Percentiles rank a stretch among this genome's conserved stretches.
phyloP scores from a whole-genome alignment of 208 protist genomes.

The Acanthamoeba royreba region DNA sequence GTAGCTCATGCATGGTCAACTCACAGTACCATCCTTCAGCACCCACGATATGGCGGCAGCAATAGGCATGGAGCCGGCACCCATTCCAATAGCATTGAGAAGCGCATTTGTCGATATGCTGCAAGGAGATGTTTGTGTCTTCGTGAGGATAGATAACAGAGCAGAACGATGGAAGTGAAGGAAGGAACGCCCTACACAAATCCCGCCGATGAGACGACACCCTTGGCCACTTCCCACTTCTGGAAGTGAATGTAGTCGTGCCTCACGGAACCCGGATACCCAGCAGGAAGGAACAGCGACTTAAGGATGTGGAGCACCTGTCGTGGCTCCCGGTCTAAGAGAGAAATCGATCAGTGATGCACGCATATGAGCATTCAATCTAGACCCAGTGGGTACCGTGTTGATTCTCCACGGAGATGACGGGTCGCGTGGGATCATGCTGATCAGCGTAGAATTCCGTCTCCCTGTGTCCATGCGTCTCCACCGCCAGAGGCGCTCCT shows the following conservation, averaged over 20 bases:
- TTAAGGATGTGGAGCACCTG: not conserved
- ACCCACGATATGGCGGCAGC: slow-evolving; percentile 41
- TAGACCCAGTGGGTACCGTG: not conserved
- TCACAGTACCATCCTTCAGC: not conserved
- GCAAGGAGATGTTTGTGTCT: not conserved
- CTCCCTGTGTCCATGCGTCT: not conserved
- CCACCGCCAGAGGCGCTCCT: not conserved
- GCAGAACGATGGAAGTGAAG: not conserved
- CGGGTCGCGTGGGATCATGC: not conserved
- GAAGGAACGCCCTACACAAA: not conserved
- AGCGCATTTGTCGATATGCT: slow-evolving; percentile 1
- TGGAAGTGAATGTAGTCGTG: slow-evolving; percentile 19
- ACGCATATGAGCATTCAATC: not conserved
- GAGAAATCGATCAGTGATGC: not conserved
- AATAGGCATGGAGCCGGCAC: not conserved
- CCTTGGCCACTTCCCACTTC: slow-evolving; percentile 32
- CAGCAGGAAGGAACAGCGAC: slow-evolving; percentile 1
- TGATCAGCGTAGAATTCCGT: not conserved
- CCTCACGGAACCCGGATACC: not conserved
- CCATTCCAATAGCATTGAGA: not conserved
- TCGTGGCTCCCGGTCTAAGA: not conserved
- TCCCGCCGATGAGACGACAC: not conserved
- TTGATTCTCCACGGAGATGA: not conserved
- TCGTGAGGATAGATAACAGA: not conserved
- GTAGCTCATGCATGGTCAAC: not conserved